A percentile compares a stretch with the other conserved stretches of the same genome.
phyloP scores from a whole-genome alignment of 2,329 filamentous ascomycete genomes.

The Lecanicillium sp. region DNA sequence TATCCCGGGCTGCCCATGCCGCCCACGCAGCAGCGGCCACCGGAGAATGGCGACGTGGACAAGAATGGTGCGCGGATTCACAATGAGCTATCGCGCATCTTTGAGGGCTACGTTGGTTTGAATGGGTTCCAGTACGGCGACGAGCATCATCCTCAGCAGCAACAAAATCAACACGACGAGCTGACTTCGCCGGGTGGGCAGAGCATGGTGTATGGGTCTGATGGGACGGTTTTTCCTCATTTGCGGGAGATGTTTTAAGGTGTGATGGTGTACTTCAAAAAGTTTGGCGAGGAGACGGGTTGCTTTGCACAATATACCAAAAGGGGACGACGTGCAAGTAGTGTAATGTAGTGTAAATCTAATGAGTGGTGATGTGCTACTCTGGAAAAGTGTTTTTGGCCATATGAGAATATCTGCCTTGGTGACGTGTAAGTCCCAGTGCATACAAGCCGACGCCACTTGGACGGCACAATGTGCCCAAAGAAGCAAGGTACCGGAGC shows the following conservation, averaged over 20 bases:
- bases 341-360: no score
- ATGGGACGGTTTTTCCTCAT: constrained; percentile 28
- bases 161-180: constrained; percentile 9
- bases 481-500: no score
- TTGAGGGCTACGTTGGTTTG: constrained; percentile 29
- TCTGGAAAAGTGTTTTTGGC: no score
- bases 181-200: constrained; percentile 15
- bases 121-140: constrained; percentile 26
- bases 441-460: no score
- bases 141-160: constrained; percentile 14
- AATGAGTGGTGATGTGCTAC: no score
- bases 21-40: constrained; percentile 15
- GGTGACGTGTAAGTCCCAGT: no score
- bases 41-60: constrained; percentile 11
- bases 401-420: no score
- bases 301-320: no score
- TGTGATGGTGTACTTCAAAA: no score
- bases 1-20: constrained; percentile 16
- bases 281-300: no score
- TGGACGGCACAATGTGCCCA: no score
- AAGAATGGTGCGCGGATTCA: constrained; percentile 44
- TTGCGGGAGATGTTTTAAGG: constrained; percentile 29
- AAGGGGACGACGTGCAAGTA: no score
- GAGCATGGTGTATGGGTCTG: constrained; percentile 15
- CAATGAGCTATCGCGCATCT: constrained; percentile 44